Percentiles rank a stretch among this genome's conserved stretches.
Conservation (phyloP, 352 stramenopile genomes). For the Plasmopara muralis region DNA sequence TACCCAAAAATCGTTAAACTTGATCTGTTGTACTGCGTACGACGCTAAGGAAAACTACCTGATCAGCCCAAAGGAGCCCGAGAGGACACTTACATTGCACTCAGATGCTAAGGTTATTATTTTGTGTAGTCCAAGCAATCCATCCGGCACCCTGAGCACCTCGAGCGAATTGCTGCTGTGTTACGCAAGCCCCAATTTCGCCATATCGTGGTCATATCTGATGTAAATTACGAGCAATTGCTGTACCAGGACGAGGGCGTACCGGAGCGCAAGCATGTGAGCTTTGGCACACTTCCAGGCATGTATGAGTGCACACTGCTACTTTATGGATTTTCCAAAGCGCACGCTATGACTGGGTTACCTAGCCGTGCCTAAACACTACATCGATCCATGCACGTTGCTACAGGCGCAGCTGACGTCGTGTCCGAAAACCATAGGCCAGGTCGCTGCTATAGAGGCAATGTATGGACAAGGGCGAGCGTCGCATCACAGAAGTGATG, state of each 20-base stretch:
- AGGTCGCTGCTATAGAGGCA: constrained; percentile 89
- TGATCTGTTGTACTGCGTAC: constrained; percentile 87
- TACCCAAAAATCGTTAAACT: constrained; percentile 95
- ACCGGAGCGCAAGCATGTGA: constrained; percentile 46
- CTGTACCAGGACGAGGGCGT: constrained; percentile 80
- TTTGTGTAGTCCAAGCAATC: constrained; percentile 95
- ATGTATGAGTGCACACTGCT: constrained; percentile 91
- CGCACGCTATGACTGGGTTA: constrained; percentile 96
- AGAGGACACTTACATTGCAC: constrained; percentile 55
- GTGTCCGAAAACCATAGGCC: constrained; percentile 89
- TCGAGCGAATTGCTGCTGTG: constrained; percentile 40
- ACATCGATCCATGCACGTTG: constrained; percentile 82
- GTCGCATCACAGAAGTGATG: constrained; percentile 48
- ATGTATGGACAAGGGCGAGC: constrained; percentile 33
- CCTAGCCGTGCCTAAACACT: constrained; percentile 63
- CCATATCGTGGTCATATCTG: constrained; percentile 82
- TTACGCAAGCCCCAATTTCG: constrained; percentile 28
- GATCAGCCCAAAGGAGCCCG: constrained; percentile 73
- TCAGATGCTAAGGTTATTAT: constrained; percentile 86
- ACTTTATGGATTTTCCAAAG: constrained; percentile 36
- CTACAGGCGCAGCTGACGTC: constrained; percentile 94
- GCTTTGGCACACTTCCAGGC: constrained; percentile 58
- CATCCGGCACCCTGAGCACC: constrained; percentile 70
- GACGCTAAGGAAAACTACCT: constrained; percentile 87
- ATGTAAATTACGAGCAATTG: constrained; percentile 96